Evolutionary conservation across 2,329 filamentous ascomycete genomes (phyloP).

Genomic region (Hypocrella siamensis): DNA sequence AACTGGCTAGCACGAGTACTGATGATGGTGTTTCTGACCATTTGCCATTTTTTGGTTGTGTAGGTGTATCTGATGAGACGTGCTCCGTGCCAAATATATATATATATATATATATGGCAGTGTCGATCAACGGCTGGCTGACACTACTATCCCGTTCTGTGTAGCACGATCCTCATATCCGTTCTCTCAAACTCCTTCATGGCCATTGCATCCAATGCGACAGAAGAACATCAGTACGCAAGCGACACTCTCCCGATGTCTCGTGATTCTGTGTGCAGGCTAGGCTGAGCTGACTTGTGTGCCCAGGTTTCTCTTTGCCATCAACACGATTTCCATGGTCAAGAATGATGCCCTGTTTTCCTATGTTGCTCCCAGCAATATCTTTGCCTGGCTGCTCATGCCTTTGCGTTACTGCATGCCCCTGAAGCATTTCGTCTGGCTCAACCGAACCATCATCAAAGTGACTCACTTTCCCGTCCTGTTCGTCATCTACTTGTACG

Average conservation of each 20-base stretch:
- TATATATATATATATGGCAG: too few species aligned
- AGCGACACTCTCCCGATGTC: not conserved
- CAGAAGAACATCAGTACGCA: conserved; percentile 65
- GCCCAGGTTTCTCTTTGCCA: conserved; percentile 69
- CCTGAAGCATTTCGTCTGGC: conserved; percentile 63
- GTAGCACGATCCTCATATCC: conserved; percentile 73
- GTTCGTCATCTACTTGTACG: conserved; percentile 76
- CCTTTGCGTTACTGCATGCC: conserved; percentile 70
- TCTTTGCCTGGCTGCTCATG: conserved; percentile 78
- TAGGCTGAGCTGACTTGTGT: conserved; percentile 5
- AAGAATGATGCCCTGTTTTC: conserved; percentile 96
- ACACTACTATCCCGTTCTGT: not conserved
- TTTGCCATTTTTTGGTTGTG: conserved; percentile 89
- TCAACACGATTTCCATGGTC: conserved; percentile 95
- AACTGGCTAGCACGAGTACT: conserved; percentile 64
- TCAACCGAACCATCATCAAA: conserved; percentile 88
- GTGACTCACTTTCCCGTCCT: conserved; percentile 77
- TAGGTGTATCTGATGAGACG: conserved; percentile 18
- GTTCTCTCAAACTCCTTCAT: conserved; percentile 96
- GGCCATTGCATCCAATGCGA: conserved; percentile 83
- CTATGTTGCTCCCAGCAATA: conserved; percentile 81
- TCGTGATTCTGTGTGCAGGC: not conserved
- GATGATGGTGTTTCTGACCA: conserved; percentile 72
- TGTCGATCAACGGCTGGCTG: too few species aligned
- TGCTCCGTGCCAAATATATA: too few species aligned